Base-by-base conservation (phyloP, 1,284 basidiomycete genomes). In the Melampsora larici-populina region DNA sequence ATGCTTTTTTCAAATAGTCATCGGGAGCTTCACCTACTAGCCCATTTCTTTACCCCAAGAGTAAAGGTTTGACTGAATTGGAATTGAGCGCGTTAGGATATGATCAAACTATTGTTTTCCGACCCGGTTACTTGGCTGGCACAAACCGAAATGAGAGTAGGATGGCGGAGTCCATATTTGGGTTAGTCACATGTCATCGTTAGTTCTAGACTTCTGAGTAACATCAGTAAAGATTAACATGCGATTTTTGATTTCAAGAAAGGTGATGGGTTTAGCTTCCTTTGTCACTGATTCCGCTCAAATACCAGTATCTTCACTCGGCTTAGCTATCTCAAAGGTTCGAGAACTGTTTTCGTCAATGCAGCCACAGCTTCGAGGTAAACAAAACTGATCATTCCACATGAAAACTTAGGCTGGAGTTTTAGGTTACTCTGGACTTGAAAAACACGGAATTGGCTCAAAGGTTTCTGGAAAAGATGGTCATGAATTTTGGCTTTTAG, bases 11-110 rank as follows among this genome's bases (percentile, higher is more conserved):
- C 78, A 90, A 89, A 88, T 0, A 84, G 82, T 0, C 63, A 18
- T 11, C 63, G 15, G 63, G 63, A n/a, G 63, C 63, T 65, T 65
- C 63, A 26, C 29, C 63, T 21, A 18, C 1, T 15, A 65, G 63
- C 36, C 63, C 66, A 24, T 48, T 68, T 48, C 46, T 68, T n/a
- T 68, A 68, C 31, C 66, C 40, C 31, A 78, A 89, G 84, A 89
- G 87, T 81, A 92, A 92, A 83, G 91, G 90, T 15, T 83, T 89
- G 51, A 92, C 92, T 0, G 92, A 93, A 82, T 85, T 88, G 70
- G 89, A 84, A 0, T 85, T 93, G 13, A 89, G 90, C 0, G 83
- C 82, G 2, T 82, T 92, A 7, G 90, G 89, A 11, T 93, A 91
- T 82, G 81, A 84, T 13, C 89, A 91, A 65, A 88, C 88, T 0